Evolutionary conservation across 2,329 filamentous ascomycete species (phyloP).

Genomic region (Curvularia verruculosa): DNA sequence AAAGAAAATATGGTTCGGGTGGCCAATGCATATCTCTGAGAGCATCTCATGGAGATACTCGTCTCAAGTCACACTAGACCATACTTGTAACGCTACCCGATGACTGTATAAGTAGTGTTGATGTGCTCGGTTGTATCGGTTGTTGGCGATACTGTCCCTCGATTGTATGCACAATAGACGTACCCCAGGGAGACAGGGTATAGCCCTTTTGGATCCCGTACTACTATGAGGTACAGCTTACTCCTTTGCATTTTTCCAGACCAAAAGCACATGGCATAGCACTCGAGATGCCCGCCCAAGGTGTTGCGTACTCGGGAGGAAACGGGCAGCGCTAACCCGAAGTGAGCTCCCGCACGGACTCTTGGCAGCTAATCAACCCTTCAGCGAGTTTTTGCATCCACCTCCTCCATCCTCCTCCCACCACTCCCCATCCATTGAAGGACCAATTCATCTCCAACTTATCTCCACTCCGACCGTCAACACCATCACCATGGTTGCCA

Average conservation of each 20-base stretch:
- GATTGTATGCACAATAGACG: background rate
- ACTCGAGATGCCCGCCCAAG: background rate
- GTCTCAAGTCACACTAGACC: background rate
- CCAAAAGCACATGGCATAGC: background rate
- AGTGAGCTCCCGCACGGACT: conserved; percentile 24
- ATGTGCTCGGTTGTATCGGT: background rate
- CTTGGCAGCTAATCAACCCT: conserved; percentile 30
- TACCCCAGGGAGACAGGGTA: background rate
- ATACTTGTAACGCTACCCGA: background rate
- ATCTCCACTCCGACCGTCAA: conserved; percentile 47
- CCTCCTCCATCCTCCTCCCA: conserved; percentile 35
- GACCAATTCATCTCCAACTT: conserved; percentile 48
- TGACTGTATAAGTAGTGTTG: background rate
- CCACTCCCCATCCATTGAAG: conserved; percentile 43
- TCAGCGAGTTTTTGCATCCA: conserved; percentile 30
- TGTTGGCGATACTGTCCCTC: background rate
- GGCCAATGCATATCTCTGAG: background rate
- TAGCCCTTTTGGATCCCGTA: background rate
- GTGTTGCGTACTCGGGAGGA: conserved; percentile 16
- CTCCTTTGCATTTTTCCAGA: background rate
- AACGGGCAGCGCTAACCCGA: conserved; percentile 23
- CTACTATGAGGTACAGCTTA: background rate
- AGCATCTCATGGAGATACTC: no score
- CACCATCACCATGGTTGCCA: conserved; percentile 50
- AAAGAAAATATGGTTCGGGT: background rate